A percentile compares a stretch with the other conserved stretches of the same genome.
Evolutionary conservation across 2,329 filamentous ascomycete species (phyloP).

Genomic region (Fusarium fujikuroi): DNA sequence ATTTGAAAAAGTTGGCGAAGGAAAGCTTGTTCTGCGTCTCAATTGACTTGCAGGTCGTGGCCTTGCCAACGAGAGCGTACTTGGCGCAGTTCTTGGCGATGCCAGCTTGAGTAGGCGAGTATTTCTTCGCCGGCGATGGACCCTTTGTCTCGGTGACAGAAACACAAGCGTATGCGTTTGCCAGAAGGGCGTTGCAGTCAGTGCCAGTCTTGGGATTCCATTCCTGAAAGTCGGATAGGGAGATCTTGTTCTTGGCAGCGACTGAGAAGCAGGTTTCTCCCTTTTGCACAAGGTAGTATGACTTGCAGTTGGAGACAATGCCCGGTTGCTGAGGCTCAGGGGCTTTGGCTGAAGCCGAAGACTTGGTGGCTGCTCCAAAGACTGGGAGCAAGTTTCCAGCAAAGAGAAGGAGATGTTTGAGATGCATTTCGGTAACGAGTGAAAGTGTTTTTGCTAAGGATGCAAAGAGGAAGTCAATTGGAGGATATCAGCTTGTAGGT

Average conservation of each 20-base stretch:
- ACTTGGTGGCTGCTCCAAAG: background rate
- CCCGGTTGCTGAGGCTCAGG: background rate
- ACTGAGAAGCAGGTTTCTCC: background rate
- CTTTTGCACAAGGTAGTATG: background rate
- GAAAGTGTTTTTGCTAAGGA: background rate
- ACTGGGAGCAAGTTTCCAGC: background rate
- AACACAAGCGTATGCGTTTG: background rate
- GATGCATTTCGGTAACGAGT: background rate
- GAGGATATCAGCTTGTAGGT: too few relatives aligned
- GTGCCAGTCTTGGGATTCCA: background rate
- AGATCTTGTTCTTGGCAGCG: background rate
- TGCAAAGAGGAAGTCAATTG: rapidly evolving
- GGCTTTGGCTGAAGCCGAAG: background rate
- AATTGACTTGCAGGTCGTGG: background rate
- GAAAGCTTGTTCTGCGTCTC: background rate
- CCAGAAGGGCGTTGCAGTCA: background rate
- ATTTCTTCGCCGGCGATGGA: background rate
- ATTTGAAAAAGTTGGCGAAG: background rate
- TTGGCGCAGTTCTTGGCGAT: background rate
- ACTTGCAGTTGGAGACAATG: background rate
- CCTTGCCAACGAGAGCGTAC: background rate
- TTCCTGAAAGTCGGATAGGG: background rate
- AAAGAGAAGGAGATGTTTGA: background rate
- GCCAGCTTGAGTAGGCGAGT: background rate
- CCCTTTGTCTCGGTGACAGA: background rate